Conservation (phyloP, 331 rosid species). For the Dryas integrifolia region DNA sequence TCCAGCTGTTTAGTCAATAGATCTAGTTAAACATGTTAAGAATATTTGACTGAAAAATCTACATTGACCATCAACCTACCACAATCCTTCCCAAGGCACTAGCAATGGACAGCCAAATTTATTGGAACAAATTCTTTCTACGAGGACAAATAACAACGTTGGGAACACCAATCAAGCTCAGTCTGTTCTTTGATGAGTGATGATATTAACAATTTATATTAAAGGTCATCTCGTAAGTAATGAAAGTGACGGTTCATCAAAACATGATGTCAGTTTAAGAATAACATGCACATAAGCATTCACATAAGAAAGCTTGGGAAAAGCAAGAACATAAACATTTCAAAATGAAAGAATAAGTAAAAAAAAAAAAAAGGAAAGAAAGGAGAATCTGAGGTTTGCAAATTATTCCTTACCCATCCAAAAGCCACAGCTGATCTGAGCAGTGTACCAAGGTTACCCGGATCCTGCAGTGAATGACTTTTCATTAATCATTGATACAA, state of each 20-base stretch:
- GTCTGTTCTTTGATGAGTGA: neutral
- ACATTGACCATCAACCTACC: neutral
- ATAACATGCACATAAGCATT: neutral
- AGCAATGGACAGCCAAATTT: neutral
- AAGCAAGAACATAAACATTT: neutral
- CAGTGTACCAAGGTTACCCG: conserved; percentile 89
- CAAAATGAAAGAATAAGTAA: neutral
- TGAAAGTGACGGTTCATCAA: neutral
- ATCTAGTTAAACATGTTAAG: neutral
- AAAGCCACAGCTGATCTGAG: conserved; percentile 89
- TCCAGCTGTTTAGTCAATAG: neutral
- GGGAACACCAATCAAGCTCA: neutral
- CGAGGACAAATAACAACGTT: neutral
- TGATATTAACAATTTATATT: neutral
- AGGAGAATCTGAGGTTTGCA: conserved; percentile 9
- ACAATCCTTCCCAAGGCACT: neutral
- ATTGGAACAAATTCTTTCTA: neutral
- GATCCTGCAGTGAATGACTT: conserved; percentile 66
- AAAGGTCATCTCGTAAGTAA: neutral
- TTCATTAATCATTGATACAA: conserved; percentile 25
- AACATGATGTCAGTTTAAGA: neutral
- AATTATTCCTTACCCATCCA: conserved; percentile 64
- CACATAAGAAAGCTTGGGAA: neutral
- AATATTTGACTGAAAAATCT: neutral
- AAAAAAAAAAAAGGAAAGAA: neutral